These are phyloP conservation scores for Termitomyces titanicus DNA, from an alignment of 768 basidiomycete genomes.

Conservation along the genomic window DNA sequence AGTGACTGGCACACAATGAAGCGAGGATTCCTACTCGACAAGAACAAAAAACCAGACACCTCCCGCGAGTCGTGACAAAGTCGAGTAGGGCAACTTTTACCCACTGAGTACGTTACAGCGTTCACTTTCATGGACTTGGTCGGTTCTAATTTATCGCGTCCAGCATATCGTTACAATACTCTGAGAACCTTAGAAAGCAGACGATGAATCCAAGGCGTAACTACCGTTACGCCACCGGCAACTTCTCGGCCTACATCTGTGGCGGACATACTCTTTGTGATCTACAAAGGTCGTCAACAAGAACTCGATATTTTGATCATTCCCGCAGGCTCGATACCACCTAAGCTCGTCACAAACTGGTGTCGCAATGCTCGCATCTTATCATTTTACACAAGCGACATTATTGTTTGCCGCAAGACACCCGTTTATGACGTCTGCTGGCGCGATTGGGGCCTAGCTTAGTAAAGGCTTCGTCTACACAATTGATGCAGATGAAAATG, in stretches of 20 bases:
- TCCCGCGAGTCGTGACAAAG: neutral
- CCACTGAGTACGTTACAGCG: neutral
- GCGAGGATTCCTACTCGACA: neutral
- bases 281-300: neutral
- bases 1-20: neutral
- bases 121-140: neutral
- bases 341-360: neutral
- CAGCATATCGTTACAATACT: neutral
- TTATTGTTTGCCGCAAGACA: constrained; percentile 26
- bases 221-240: neutral
- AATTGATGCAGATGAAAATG: constrained; percentile 2
- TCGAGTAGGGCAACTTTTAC: neutral
- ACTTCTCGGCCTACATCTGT: neutral
- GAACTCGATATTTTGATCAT: neutral
- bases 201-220: constrained; percentile 1
- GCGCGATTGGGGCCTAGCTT: neutral
- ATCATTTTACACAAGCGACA: neutral
- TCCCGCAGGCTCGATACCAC: neutral
- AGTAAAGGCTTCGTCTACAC: neutral
- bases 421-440: constrained; percentile 23
- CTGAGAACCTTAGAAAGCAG: neutral
- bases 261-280: neutral
- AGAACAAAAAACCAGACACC: neutral
- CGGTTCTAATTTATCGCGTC: neutral
- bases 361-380: constrained; percentile 1